A percentile compares a stretch with the other conserved stretches of the same genome.
These are phyloP conservation scores for Suillus subalutaceus DNA, from an alignment of 768 basidiomycete species.

Conservation along the genomic window DNA sequence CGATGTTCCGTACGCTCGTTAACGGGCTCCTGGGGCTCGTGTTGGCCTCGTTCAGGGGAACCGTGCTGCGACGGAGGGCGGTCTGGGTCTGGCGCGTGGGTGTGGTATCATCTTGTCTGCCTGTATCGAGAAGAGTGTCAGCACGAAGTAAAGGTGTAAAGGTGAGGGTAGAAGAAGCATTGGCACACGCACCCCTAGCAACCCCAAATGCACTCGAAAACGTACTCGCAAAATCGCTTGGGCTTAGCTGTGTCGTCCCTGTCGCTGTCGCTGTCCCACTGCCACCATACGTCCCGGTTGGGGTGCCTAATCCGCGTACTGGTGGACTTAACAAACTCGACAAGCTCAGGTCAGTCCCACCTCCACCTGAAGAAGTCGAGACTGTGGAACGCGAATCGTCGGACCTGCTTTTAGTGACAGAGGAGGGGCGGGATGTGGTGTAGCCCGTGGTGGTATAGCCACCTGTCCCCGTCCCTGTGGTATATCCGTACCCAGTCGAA, in stretches of 20 bases:
- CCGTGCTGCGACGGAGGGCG: neutral
- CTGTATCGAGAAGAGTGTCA: slow-evolving; percentile 30
- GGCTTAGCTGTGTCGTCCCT: slow-evolving; percentile 35
- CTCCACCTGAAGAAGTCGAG: slow-evolving; percentile 15
- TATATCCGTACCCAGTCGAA: slow-evolving; percentile 29
- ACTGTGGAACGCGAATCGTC: slow-evolving; percentile 34
- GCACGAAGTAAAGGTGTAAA: slow-evolving; percentile 61
- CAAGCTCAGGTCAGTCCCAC: slow-evolving; percentile 14
- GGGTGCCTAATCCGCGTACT: slow-evolving; percentile 16
- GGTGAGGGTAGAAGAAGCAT: slow-evolving; percentile 38
- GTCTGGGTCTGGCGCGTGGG: slow-evolving; percentile 6
- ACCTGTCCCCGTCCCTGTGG: slow-evolving; percentile 12
- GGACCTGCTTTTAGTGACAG: slow-evolving; percentile 47
- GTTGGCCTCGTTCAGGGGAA: neutral
- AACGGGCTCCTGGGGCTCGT: slow-evolving; percentile 72
- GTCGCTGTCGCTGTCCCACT: slow-evolving; percentile 31
- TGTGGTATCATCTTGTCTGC: slow-evolving; percentile 2
- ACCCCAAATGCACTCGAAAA: slow-evolving; percentile 45
- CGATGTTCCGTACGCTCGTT: slow-evolving; percentile 75
- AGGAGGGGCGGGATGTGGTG: slow-evolving; percentile 45
- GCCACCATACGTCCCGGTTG: neutral
- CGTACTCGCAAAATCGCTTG: slow-evolving; percentile 40
- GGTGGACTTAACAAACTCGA: slow-evolving; percentile 55
- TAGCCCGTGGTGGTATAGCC: slow-evolving; percentile 20
- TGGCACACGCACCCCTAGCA: slow-evolving; percentile 26